Percentiles rank a stretch among this genome's conserved stretches.
phyloP scores from a whole-genome alignment of 306 rosid genomes.

The Hylodesmum podocarpum region DNA sequence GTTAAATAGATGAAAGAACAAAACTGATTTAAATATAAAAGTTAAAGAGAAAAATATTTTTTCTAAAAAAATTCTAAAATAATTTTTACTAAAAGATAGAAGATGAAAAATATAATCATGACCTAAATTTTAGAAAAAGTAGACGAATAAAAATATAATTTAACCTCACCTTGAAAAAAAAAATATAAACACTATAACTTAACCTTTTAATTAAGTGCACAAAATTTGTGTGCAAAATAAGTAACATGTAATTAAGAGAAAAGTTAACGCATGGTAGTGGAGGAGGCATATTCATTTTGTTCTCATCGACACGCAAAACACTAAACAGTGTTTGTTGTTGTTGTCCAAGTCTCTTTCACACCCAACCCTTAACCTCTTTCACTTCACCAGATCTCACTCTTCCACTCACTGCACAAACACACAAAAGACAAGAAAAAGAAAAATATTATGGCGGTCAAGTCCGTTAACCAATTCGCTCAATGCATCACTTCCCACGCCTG shows the following conservation, averaged over 20 bases:
- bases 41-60: no score
- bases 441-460: conserved; percentile 70
- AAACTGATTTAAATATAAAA: no score
- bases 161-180: no score
- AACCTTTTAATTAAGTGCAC: background rate
- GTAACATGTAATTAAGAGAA: no score
- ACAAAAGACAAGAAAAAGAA: background rate
- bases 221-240: background rate
- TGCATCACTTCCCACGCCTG: conserved; percentile 92
- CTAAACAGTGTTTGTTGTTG: background rate
- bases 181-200: no score
- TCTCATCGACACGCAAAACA: background rate
- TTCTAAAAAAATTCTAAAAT: no score
- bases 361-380: background rate
- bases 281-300: background rate
- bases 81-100: no score
- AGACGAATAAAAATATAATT: no score
- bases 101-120: no score
- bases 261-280: background rate
- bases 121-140: no score
- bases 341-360: background rate
- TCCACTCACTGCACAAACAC: background rate
- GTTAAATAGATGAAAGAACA: no score
- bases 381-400: conserved; percentile 29
- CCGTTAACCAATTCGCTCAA: conserved; percentile 75